Base-by-base conservation (phyloP, 176 grass and related monocot species). In the Leersia perrieri region DNA sequence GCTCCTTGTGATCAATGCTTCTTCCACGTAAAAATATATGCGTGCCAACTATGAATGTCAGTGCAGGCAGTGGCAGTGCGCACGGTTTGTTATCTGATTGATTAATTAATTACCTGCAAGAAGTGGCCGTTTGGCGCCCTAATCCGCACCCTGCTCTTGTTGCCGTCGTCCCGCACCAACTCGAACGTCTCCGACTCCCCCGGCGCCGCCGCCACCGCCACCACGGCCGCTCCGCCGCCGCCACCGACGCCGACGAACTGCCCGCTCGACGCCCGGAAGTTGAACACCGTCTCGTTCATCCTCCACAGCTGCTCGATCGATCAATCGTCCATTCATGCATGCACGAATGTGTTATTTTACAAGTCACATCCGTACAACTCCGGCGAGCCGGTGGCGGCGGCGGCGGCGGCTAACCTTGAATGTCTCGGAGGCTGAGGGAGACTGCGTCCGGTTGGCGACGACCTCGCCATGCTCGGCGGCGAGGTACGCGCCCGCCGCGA, bases 251-350 rank as follows among this genome's bases (percentile, higher is more conserved):
- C 83, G 12, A 90, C 53, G 55, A 90, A 95, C 69, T 92, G 74
- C 36, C 44, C 38, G 7, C 60, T 60, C 3, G 77, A 80, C 32
- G 87, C 85, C 45, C 82, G 23, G 32, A 95, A 74, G 66, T 90
- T 86, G 86, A 92, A 95, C 20, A 81, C 83, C 22, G 87, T 74
- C 30, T 87, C 84, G 25, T 82, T 82, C 11, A 92, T 60, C 80
- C 92, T 72, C 89, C 92, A 92, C 33, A 95, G 75, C 87, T 90
- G 81, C 51, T 57, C 18, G 18, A n/a, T n/a, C n/a, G n/a, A n/a
- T n/a, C n/a, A n/a, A n/a, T n/a, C 35, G 35, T n/a, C n/a, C n/a
- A n/a, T 57, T 18, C 51, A 9, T n/a, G 49, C 49, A 57, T 57
- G 51, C 51, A 57, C 9, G 22, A 3, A 57, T 9, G 20, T 51